Percentiles rank a stretch among this genome's conserved stretches.
phyloP scores from a whole-genome alignment of 352 stramenopile genomes.

The Phytophthora crassamura region DNA sequence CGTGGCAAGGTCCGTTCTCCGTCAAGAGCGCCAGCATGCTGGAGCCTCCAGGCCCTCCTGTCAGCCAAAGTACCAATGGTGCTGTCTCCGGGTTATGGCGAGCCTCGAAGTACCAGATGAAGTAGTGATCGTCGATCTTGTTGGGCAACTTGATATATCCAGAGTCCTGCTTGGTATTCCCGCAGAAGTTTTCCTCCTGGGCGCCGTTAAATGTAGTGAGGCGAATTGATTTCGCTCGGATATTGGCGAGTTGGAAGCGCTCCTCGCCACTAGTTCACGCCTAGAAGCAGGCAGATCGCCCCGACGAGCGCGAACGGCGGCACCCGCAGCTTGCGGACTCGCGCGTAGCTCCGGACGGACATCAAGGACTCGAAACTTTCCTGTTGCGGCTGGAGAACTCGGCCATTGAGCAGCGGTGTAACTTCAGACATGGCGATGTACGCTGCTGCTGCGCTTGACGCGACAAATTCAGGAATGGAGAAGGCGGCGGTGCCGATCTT shows the following conservation, averaged over 20 bases:
- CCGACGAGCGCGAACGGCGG: constrained; percentile 23
- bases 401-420: constrained; percentile 22
- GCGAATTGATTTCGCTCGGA: constrained; percentile 21
- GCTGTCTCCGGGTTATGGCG: constrained; percentile 40
- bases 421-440: constrained; percentile 22
- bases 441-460: constrained; percentile 1
- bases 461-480: constrained; percentile 23
- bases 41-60: constrained; percentile 54
- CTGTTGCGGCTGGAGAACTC: neutral
- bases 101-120: constrained; percentile 76
- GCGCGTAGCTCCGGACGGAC: constrained; percentile 22
- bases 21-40: constrained; percentile 55
- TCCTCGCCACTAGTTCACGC: constrained; percentile 22
- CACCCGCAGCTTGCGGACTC: constrained; percentile 28
- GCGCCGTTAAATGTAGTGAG: constrained; percentile 26
- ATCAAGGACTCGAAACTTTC: constrained; percentile 19
- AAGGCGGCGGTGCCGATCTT: neutral
- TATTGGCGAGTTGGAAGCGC: neutral
- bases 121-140: constrained; percentile 69
- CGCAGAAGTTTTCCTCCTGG: constrained; percentile 47
- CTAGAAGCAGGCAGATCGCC: constrained; percentile 19
- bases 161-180: constrained; percentile 49
- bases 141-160: constrained; percentile 62
- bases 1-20: constrained; percentile 68
- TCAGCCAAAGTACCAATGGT: constrained; percentile 64